Percentiles rank a stretch among this genome's conserved stretches.
Conservation (phyloP, 805 yeast genomes). For the Naumovozyma dairenensis region DNA sequence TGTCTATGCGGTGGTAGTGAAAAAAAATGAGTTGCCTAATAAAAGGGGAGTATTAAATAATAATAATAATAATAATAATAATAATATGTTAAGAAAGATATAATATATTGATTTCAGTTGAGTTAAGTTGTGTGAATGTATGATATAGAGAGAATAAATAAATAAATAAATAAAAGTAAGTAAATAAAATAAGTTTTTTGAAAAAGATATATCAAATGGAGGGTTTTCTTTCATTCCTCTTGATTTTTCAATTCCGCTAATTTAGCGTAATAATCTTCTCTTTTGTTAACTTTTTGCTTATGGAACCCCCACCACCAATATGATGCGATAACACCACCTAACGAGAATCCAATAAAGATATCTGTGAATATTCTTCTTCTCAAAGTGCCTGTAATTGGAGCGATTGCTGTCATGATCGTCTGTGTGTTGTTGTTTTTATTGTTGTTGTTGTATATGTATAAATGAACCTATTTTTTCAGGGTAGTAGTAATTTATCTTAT, state of each 20-base stretch:
- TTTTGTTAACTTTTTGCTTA: constrained; percentile 56
- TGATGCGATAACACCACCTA: constrained; percentile 55
- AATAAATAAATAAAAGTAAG: background rate
- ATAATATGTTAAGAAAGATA: too few species aligned
- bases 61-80: too few species aligned
- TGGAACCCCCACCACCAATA: constrained; percentile 85
- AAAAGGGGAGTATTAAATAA: too few species aligned
- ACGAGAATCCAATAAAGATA: constrained; percentile 54
- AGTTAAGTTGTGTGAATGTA: background rate
- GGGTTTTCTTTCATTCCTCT: constrained; percentile 16
- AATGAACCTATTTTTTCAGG: too few species aligned
- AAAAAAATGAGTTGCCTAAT: too few species aligned
- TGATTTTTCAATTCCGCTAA: constrained; percentile 62
- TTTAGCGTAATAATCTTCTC: constrained; percentile 79
- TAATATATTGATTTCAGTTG: background rate
- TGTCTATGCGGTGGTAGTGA: too few species aligned
- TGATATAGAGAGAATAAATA: background rate
- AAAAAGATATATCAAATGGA: too few species aligned
- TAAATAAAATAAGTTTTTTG: background rate
- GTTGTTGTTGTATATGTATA: too few species aligned
- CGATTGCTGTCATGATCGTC: constrained; percentile 45
- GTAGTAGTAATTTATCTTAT: too few species aligned
- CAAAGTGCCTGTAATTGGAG: constrained; percentile 78
- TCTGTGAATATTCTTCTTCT: constrained; percentile 76
- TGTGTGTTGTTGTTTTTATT: background rate